Evolutionary conservation across 1,284 basidiomycete genomes (phyloP).

Genomic region (Leccinum angustisporum): DNA sequence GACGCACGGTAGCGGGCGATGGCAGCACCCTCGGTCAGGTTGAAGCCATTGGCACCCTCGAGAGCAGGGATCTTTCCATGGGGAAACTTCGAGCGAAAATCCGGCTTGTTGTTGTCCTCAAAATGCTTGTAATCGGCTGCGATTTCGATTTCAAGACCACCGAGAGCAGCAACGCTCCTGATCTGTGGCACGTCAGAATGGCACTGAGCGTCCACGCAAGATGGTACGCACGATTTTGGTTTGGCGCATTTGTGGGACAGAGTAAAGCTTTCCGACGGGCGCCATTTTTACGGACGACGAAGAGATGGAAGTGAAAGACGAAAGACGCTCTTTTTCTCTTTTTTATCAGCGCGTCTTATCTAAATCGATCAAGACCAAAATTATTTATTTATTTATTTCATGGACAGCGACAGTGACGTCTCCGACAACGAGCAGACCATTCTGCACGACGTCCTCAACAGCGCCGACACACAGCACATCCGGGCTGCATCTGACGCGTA

Average conservation of each 20-base stretch:
- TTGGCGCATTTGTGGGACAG: constrained; percentile 38
- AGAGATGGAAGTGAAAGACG: constrained; percentile 5
- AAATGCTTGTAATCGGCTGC: constrained; percentile 60
- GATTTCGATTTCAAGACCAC: constrained; percentile 65
- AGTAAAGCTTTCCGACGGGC: constrained; percentile 63
- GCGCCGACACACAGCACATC: background rate
- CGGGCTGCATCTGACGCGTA: constrained; percentile 79
- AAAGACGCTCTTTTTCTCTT: constrained; percentile 13
- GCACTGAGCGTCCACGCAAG: background rate
- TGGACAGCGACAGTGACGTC: constrained; percentile 31
- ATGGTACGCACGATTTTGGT: constrained; percentile 51
- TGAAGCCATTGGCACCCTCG: constrained; percentile 78
- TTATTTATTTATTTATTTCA: constrained; percentile 16
- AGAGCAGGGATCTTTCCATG: constrained; percentile 85
- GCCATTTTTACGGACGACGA: constrained; percentile 43
- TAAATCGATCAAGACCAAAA: constrained; percentile 20
- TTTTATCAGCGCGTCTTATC: constrained; percentile 35
- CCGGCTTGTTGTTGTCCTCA: constrained; percentile 76
- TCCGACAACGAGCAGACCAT: constrained; percentile 30
- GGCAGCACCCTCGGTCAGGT: constrained; percentile 75
- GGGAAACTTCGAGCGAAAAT: constrained; percentile 80
- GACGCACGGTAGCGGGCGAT: constrained; percentile 90
- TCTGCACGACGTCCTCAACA: constrained; percentile 16
- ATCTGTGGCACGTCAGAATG: constrained; percentile 45
- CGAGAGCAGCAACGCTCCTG: constrained; percentile 70